Conservation (phyloP, 2,329 filamentous ascomycete genomes). For the Byssothecium circinans region DNA sequence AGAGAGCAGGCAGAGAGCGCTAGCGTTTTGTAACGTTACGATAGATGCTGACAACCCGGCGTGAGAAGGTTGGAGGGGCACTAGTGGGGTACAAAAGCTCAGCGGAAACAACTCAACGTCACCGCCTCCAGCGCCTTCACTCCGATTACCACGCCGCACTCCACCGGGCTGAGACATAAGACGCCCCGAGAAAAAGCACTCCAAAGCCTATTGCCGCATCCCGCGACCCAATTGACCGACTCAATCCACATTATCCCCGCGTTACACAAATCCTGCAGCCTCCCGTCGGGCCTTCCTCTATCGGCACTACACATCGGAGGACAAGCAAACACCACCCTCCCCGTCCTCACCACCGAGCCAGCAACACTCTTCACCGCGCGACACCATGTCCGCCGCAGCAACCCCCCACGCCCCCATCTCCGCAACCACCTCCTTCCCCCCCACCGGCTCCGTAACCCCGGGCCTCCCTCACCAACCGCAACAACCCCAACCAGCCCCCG, state of each 20-base stretch:
- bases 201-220: conserved; percentile 12
- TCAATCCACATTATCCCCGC: conserved; percentile 6
- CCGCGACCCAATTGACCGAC: conserved; percentile 12
- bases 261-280: conserved; percentile 6
- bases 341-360: not conserved
- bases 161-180: too few relatives aligned
- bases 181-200: conserved; percentile 8
- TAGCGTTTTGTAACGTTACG: too few relatives aligned
- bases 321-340: too few relatives aligned
- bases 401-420: conserved; percentile 38
- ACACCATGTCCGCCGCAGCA: conserved; percentile 36
- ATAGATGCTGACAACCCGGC: too few relatives aligned
- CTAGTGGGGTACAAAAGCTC: not conserved
- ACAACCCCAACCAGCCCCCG: conserved; percentile 46
- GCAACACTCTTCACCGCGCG: conserved; percentile 10
- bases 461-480: conserved; percentile 23
- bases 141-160: too few relatives aligned
- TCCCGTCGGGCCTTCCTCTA: conserved; percentile 12
- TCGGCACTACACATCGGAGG: not conserved
- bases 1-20: conserved; percentile 2
- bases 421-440: conserved; percentile 32
- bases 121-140: too few relatives aligned
- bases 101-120: too few relatives aligned
- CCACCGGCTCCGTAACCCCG: conserved; percentile 35
- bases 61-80: conserved; percentile 28